Evolutionary conservation across 495 filamentous ascomycete species (phyloP).

Genomic region (Daldinia loculata): DNA sequence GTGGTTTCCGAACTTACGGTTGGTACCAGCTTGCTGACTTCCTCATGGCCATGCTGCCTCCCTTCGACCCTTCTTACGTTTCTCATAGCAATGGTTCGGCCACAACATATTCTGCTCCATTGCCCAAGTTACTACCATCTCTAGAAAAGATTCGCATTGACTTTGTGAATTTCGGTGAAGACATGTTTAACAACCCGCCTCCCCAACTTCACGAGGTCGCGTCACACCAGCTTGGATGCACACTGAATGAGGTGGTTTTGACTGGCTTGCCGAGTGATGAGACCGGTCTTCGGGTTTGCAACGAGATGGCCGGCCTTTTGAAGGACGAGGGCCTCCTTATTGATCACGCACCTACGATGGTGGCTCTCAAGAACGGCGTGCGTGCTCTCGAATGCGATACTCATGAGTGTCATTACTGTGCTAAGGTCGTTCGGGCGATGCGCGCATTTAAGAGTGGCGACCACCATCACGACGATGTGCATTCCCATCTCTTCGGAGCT

Average conservation of each 20-base stretch:
- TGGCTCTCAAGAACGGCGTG: conserved; percentile 44
- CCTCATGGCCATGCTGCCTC: conserved; percentile 51
- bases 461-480: conserved; percentile 27
- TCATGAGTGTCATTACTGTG: conserved; percentile 25
- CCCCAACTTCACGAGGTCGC: conserved; percentile 47
- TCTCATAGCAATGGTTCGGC: background rate
- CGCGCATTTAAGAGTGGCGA: conserved; percentile 11
- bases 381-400: conserved; percentile 39
- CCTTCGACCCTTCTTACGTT: conserved; percentile 42
- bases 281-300: conserved; percentile 44
- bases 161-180: conserved; percentile 56
- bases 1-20: conserved; percentile 57
- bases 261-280: conserved; percentile 54
- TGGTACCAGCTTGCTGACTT: conserved; percentile 59
- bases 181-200: conserved; percentile 46
- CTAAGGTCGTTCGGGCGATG: conserved; percentile 51
- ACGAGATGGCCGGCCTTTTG: conserved; percentile 51
- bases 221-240: conserved; percentile 54
- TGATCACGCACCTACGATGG: conserved; percentile 47
- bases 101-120: conserved; percentile 5
- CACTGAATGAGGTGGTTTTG: conserved; percentile 54
- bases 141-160: conserved; percentile 56
- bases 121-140: conserved; percentile 52
- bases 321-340: conserved; percentile 57
- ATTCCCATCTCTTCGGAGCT: conserved; percentile 28